Percentiles rank a stretch among this genome's conserved stretches.
Conservation (phyloP, 1,139 yeast genomes). For the Yamadazyma atlantica region DNA sequence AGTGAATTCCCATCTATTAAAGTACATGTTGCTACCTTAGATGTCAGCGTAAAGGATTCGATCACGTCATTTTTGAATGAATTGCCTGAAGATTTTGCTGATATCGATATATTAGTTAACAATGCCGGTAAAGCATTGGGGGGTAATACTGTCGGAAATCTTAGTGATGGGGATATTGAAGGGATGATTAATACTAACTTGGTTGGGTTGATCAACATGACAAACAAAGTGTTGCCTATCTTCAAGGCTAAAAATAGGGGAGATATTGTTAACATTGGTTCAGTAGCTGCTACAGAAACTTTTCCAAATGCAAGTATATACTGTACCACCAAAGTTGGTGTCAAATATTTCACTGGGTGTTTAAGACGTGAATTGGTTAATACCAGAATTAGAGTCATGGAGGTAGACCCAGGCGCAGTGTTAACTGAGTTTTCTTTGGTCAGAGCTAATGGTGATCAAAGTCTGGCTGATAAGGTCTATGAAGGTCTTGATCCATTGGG, state of each 20-base stretch:
- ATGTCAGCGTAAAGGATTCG: conserved; percentile 53
- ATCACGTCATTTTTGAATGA: conserved; percentile 52
- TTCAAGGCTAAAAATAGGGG: conserved; percentile 55
- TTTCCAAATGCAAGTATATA: conserved; percentile 53
- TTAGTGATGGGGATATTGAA: conserved; percentile 52
- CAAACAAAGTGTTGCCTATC: conserved; percentile 63
- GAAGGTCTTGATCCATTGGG: conserved; percentile 46
- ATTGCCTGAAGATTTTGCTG: conserved; percentile 54
- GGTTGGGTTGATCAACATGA: conserved; percentile 65
- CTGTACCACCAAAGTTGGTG: conserved; percentile 52
- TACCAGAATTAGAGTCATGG: conserved; percentile 48
- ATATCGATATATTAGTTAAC: conserved; percentile 68
- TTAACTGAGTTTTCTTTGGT: conserved; percentile 51
- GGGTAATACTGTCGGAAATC: conserved; percentile 58
- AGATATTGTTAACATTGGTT: conserved; percentile 50
- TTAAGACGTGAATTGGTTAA: conserved; percentile 48
- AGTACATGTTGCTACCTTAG: conserved; percentile 54
- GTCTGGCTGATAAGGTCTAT: conserved; percentile 44
- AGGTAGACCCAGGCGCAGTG: conserved; percentile 54
- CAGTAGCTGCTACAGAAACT: conserved; percentile 52
- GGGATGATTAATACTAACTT: conserved; percentile 75
- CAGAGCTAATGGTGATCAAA: conserved; percentile 45
- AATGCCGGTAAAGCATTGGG: conserved; percentile 86
- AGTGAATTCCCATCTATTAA: conserved; percentile 46
- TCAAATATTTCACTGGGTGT: conserved; percentile 45